phyloP scores from a whole-genome alignment of 345 rosid species.

The Geranium brycei region DNA sequence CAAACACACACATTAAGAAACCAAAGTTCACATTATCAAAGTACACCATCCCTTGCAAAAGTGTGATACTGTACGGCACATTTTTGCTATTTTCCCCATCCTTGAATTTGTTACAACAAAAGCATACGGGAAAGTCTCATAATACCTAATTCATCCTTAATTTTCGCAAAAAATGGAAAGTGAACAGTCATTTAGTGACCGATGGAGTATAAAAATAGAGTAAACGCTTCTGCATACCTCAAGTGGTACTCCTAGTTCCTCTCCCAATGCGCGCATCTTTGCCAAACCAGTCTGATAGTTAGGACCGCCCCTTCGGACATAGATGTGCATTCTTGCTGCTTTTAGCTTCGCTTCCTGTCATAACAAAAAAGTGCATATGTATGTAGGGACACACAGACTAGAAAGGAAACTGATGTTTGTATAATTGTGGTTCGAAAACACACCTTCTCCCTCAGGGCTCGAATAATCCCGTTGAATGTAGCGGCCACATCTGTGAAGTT shows the following conservation, averaged over 20 bases:
- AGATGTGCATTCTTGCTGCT: slow-evolving; percentile 90
- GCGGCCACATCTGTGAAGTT: slow-evolving; percentile 95
- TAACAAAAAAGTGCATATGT: not conserved
- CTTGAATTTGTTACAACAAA: too few species aligned
- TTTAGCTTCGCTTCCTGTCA: slow-evolving; percentile 70
- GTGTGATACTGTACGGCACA: too few species aligned
- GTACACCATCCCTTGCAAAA: too few species aligned
- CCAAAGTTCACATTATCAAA: too few species aligned
- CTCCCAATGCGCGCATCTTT: slow-evolving; percentile 72
- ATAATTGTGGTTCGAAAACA: not conserved
- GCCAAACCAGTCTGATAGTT: slow-evolving; percentile 84
- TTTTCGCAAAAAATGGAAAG: not conserved
- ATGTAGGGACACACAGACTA: not conserved
- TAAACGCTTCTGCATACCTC: slow-evolving; percentile 34
- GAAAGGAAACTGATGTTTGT: not conserved
- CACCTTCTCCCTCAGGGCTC: slow-evolving; percentile 90
- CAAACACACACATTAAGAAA: too few species aligned
- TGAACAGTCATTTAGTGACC: not conserved
- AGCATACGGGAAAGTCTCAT: too few species aligned
- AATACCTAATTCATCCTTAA: too few species aligned
- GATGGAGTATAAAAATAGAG: not conserved
- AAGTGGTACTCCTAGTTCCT: slow-evolving; percentile 72
- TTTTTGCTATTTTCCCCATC: too few species aligned
- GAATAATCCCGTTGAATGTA: slow-evolving; percentile 84
- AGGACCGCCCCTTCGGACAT: slow-evolving; percentile 91